Evolutionary conservation across 2,329 filamentous ascomycete species (phyloP), one percentile per base, ranked within the genome.

Genomic region (Cladosporium colombiae): DNA sequence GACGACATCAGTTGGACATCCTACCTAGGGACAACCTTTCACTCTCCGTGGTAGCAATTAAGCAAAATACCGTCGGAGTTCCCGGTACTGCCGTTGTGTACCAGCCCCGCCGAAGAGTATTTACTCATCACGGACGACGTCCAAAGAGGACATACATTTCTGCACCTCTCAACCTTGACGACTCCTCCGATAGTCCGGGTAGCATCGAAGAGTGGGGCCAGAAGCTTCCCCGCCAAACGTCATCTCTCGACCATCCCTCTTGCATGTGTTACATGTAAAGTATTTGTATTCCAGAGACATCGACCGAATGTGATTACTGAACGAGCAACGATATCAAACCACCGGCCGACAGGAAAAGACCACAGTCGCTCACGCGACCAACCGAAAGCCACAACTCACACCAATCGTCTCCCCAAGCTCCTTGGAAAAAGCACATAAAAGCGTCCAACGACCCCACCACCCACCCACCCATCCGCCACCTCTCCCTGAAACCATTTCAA

Each of bases 161-260:
- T 29, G 27, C 6, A 29, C 27, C 27, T 33, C 8, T 33, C 31
- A 10, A 33, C 10, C 8, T 33, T 10, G 31, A 33, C 10, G 11
- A 33, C 31, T 37, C 35, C 35, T 37, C 35, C 35, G 35, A 37
- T 37, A 37, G 35, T 37, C 35, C 35, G 35, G 35, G 13, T 37
- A 37, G n/a, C n/a, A n/a, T n/a, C n/a, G n/a, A n/a, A n/a, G n/a
- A n/a, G 35, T 40, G 49, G 49, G 49, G 49, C 49, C 16, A 29
- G 52, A 55, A 55, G 52, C 52, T 55, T 55, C 52, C 27, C 52
- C 52, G 33, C 52, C 27, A 29, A 2, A 31, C 52, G 52, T 55
- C 52, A 55, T 55, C 29, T 14, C 13, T 18, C 25, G 13, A 46
- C 40, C 40, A 16, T 52, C 44, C n/a, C 44, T 21, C n/a, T 18